Percentiles rank a stretch among this genome's conserved stretches.
Conservation (phyloP, 1,284 basidiomycete species). For the Sanghuangporus weigelae region DNA sequence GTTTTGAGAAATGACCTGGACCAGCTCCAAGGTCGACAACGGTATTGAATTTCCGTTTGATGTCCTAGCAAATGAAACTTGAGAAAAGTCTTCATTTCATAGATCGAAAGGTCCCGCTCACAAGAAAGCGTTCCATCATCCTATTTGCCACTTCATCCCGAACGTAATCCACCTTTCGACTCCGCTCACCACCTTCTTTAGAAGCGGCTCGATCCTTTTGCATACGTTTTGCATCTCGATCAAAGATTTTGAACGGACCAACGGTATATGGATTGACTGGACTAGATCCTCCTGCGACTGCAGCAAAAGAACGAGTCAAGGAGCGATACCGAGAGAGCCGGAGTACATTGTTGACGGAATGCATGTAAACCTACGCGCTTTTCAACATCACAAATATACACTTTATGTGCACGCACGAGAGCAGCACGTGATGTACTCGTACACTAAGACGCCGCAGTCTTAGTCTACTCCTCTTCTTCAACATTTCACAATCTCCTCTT, state of each 20-base stretch:
- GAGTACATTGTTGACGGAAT: not conserved
- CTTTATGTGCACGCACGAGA: no score
- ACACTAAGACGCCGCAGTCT: not conserved
- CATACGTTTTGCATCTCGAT: constrained; percentile 74
- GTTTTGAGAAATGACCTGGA: constrained; percentile 87
- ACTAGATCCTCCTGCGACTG: constrained; percentile 18
- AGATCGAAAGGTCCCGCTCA: constrained; percentile 24
- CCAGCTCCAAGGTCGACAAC: constrained; percentile 93
- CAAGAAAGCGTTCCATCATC: constrained; percentile 86
- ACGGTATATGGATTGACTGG: constrained; percentile 34
- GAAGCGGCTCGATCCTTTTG: constrained; percentile 78
- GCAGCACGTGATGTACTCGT: not conserved
- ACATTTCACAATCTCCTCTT: not conserved
- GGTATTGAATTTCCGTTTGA: constrained; percentile 78
- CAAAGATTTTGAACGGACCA: constrained; percentile 80
- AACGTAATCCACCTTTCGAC: constrained; percentile 87
- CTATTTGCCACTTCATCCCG: constrained; percentile 87
- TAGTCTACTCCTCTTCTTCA: not conserved
- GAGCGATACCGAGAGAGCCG: constrained; percentile 2
- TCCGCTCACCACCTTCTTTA: constrained; percentile 52
- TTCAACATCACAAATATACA: no score
- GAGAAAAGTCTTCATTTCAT: not conserved
- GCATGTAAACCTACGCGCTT: no score
- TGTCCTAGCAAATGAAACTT: constrained; percentile 55
- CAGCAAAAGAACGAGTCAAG: constrained; percentile 22